Base-by-base conservation (phyloP, 345 rosid genomes). In the Aquilaria yunnanensis region DNA sequence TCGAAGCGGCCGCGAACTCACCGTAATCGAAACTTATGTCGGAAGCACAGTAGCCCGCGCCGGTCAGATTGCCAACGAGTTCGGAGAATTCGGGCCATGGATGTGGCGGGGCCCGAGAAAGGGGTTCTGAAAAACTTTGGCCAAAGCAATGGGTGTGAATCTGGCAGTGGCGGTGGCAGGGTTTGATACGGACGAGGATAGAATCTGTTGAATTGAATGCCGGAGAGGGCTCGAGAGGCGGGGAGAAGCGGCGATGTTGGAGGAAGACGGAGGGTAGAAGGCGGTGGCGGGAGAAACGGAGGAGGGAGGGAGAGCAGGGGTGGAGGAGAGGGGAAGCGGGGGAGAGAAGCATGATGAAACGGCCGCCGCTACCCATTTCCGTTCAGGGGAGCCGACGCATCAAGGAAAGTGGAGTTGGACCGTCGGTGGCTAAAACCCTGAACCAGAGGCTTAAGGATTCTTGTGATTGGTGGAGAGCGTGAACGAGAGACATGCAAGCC, bases 281-380 rank as follows among this genome's bases (percentile, higher is more conserved):
- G 46, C 33, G 61, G 57, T 65, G 74, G 60, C 62, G 72, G 10
- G 75, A 58, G 43, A 79, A 57, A 64, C 67, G 76, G 62, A 71
- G 65, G 57, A 67, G 47, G 51, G 76, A 69, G 29, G 74, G 49
- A 45, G 69, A 48, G 46, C 57, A 72, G 63, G 57, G 72, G 59
- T 14, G 69, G 61, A 71, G 74, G 6, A 72, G 71, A 14, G 78
- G 75, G 54, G 81, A 74, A 64, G 87, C 71, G 41, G 85, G 60
- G 64, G 85, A 67, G 30, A 90, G 84, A 62, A 86, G 84, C 62
- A 83, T 58, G 67, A 90, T 70, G 76, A 90, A 68, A 60, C 89
- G 77, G 53, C 87, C 67, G 74, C 87, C 72, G 74, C 75, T 71
- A 65, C 85, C 78, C 96, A 90, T 89, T 48, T 43, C 11, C 12